Evolutionary conservation across 129 eudicot genomes (phyloP).

Genomic region (sunflower (Helianthus annuus)): DNA sequence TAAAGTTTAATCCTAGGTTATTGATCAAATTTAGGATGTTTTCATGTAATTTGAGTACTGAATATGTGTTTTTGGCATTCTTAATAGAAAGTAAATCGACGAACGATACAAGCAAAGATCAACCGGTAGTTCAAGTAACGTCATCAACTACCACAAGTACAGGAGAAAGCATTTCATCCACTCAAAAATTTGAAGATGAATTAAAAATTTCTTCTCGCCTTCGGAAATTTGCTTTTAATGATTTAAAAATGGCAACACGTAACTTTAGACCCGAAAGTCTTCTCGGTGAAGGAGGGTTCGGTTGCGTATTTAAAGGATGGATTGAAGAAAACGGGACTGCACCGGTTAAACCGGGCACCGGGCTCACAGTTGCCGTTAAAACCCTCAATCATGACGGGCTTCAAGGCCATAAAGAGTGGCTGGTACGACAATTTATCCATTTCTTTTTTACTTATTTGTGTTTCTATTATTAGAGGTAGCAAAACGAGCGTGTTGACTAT

Average conservation of each 20-base stretch:
- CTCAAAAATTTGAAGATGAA: conserved; percentile 80
- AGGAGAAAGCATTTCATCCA: conserved; percentile 79
- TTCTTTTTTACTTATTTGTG: neutral
- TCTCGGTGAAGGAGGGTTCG: conserved; percentile 94
- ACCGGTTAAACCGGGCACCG: conserved; percentile 96
- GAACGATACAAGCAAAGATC: conserved; percentile 66
- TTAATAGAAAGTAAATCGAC: conserved; percentile 62
- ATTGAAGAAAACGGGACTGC: conserved; percentile 96
- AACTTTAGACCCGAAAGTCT: conserved; percentile 92
- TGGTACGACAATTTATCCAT: conserved; percentile 49
- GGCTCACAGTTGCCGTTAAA: conserved; percentile 96
- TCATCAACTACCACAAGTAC: conserved; percentile 79
- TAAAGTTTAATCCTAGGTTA: conserved; percentile 10
- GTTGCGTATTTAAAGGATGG: conserved; percentile 97
- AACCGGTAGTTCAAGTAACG: conserved; percentile 45
- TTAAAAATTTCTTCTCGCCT: conserved; percentile 86
- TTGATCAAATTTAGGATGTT: conserved; percentile 3
- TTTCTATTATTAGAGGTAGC: neutral
- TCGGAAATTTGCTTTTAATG: conserved; percentile 80
- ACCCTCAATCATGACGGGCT: conserved; percentile 97
- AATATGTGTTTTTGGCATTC: neutral
- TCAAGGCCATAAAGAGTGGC: conserved; percentile 99
- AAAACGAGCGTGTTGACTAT: neutral
- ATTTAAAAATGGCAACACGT: conserved; percentile 85
- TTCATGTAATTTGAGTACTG: neutral